These are phyloP conservation scores for Medicago truncatula DNA, from an alignment of 306 rosid species.

Conservation along the genomic window MtrunA17r5.0-ANR NC_053044.1:37778001-37778500, in stretches of 20 bases:
- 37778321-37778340: no score
- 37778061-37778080: constrained; percentile 82
- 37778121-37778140: constrained; percentile 99
- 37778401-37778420: constrained; percentile 22
- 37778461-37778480: constrained; percentile 12
- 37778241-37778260: no score
- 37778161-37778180: constrained; percentile 98
- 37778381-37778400: no score
- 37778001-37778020: constrained; percentile 92
- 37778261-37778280: no score
- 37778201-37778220: neutral
- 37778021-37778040: constrained; percentile 86
- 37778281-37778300: no score
- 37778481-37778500: constrained; percentile 7
- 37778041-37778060: constrained; percentile 98
- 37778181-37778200: constrained; percentile 95
- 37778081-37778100: constrained; percentile 92
- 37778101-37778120: constrained; percentile 85
- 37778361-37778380: no score
- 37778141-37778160: constrained; percentile 99
- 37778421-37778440: constrained; percentile 5
- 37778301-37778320: no score
- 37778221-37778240: neutral
- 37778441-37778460: constrained; percentile 21
- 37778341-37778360: no score